Conservation (phyloP, 2,329 filamentous ascomycete species). For the Thelonectria olida region DNA sequence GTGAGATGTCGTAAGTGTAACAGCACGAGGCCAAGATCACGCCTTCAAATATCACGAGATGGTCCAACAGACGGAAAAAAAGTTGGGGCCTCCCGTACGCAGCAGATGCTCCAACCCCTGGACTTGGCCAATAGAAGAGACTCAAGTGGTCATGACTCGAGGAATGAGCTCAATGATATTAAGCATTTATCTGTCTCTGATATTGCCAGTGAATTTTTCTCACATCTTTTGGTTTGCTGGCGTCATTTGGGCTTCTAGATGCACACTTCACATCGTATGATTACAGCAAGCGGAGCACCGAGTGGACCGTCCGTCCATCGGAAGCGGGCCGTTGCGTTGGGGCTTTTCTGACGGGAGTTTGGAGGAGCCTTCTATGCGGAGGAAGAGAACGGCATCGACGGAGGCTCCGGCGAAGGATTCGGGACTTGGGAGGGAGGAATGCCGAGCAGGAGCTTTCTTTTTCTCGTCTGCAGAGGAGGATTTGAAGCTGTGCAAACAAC, state of each 20-base stretch:
- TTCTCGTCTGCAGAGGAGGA: neutral
- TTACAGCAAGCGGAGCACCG: conserved; percentile 24
- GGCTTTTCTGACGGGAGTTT: conserved; percentile 15
- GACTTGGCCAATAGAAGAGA: conserved; percentile 14
- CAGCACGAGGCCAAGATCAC: neutral
- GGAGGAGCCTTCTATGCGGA: conserved; percentile 1
- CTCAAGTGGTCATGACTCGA: neutral
- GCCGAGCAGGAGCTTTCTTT: too few species aligned
- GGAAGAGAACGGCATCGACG: neutral
- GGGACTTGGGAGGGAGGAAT: neutral
- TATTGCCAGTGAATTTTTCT: neutral
- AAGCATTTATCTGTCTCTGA: neutral
- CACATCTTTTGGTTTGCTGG: conserved; percentile 9
- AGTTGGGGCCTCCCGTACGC: neutral
- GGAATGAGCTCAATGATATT: neutral
- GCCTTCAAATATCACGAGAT: conserved; percentile 26
- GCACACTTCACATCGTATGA: conserved; percentile 36
- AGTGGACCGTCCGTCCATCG: conserved; percentile 37
- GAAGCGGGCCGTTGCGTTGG: conserved; percentile 37
- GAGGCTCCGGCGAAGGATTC: conserved; percentile 15
- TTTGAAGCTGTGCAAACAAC: neutral
- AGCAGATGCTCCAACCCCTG: neutral
- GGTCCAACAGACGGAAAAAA: neutral
- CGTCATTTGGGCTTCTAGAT: conserved; percentile 22
- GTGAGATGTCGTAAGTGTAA: neutral